Evolutionary conservation across 768 basidiomycete species (phyloP).

Genomic region (Russula virescens): DNA sequence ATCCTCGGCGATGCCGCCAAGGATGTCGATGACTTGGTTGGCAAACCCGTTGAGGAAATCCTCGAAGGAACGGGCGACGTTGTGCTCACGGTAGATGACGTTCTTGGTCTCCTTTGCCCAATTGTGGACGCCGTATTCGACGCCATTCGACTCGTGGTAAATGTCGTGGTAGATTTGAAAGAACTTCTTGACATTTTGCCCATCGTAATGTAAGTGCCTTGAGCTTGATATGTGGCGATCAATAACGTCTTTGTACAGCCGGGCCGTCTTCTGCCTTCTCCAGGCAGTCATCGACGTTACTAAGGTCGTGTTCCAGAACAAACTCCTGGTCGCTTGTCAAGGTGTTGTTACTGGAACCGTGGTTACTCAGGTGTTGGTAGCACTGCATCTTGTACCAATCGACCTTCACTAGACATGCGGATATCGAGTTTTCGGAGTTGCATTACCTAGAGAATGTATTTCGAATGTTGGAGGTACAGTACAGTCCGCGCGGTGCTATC

Average conservation of each 20-base stretch:
- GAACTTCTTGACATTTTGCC: not conserved
- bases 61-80: conserved; percentile 27
- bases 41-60: conserved; percentile 26
- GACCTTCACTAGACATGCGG: too few relatives aligned
- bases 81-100: conserved; percentile 27
- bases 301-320: not conserved
- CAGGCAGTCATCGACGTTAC: not conserved
- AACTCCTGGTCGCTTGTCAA: not conserved
- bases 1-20: conserved; percentile 26
- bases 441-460: not conserved
- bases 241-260: not conserved
- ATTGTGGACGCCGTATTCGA: not conserved
- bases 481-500: too few relatives aligned
- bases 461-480: too few relatives aligned
- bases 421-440: not conserved
- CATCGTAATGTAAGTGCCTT: not conserved
- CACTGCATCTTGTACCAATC: not conserved
- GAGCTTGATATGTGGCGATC: not conserved
- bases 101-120: conserved; percentile 19
- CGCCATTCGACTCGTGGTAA: not conserved
- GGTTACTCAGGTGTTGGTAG: not conserved
- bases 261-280: not conserved
- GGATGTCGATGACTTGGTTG: conserved; percentile 29
- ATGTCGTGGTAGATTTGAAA: not conserved
- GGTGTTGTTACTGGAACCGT: not conserved